phyloP scores from a whole-genome alignment of 73 alveolate genomes.

The Tetrahymena thermophila region DNA sequence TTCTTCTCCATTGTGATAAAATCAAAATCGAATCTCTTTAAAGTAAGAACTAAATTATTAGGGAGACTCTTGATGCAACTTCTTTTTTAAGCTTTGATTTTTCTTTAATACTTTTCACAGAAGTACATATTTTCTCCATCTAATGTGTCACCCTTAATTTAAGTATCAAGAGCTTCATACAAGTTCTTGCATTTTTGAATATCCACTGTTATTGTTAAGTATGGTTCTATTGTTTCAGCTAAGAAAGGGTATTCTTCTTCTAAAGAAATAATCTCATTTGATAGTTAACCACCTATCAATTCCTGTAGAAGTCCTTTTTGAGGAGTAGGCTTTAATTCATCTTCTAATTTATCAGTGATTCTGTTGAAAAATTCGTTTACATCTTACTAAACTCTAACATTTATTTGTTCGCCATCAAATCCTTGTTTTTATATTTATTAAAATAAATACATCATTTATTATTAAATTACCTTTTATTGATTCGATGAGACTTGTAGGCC shows the following conservation, averaged over 20 bases:
- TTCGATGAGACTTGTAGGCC: slow-evolving; percentile 76
- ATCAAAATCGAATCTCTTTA: slow-evolving; percentile 91
- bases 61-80: slow-evolving; percentile 66
- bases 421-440: slow-evolving; percentile 8
- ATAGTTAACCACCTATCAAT: slow-evolving; percentile 62
- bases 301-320: slow-evolving; percentile 61
- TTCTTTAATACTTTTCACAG: slow-evolving; percentile 59
- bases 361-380: slow-evolving; percentile 87
- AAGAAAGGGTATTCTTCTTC: slow-evolving; percentile 80
- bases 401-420: slow-evolving; percentile 71
- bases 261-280: slow-evolving; percentile 41
- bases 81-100: slow-evolving; percentile 60
- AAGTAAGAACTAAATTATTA: slow-evolving; percentile 67
- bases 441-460: neutral
- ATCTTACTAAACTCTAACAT: slow-evolving; percentile 79
- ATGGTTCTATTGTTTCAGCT: slow-evolving; percentile 77
- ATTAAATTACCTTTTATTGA: slow-evolving; percentile 44
- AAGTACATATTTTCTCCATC: slow-evolving; percentile 60
- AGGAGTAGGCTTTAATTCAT: slow-evolving; percentile 63
- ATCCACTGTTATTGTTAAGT: slow-evolving; percentile 75
- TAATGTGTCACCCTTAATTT: slow-evolving; percentile 66
- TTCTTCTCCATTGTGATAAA: slow-evolving; percentile 80
- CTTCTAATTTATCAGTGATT: slow-evolving; percentile 81
- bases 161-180: slow-evolving; percentile 63
- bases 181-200: slow-evolving; percentile 60